A percentile compares a stretch with the other conserved stretches of the same genome.
Evolutionary conservation across 345 rosid genomes (phyloP).

Genomic region (Odontarrhena argentea): DNA sequence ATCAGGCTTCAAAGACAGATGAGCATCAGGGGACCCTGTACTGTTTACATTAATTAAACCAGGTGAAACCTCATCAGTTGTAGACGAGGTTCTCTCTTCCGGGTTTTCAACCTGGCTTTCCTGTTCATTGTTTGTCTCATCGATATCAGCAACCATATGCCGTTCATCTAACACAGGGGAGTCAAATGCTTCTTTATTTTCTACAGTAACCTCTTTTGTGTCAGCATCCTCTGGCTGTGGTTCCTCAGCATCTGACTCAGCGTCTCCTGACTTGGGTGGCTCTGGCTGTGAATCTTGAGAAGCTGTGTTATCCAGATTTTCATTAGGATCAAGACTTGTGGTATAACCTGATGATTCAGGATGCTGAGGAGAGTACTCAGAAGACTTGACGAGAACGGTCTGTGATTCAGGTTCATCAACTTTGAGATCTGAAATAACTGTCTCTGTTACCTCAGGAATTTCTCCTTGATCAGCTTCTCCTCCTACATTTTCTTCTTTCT

Average conservation of each 20-base stretch:
- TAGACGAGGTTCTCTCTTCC: constrained; percentile 41
- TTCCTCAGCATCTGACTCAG: constrained; percentile 48
- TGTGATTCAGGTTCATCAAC: constrained; percentile 52
- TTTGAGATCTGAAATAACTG: constrained; percentile 37
- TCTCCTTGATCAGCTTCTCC: constrained; percentile 44
- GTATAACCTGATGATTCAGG: constrained; percentile 41
- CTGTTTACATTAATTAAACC: constrained; percentile 41
- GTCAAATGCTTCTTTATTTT: constrained; percentile 40
- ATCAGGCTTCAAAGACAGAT: constrained; percentile 34
- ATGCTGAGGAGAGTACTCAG: constrained; percentile 44
- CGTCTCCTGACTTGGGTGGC: constrained; percentile 47
- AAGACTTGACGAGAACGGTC: constrained; percentile 41
- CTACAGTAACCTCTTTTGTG: constrained; percentile 38
- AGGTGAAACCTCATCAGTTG: constrained; percentile 47
- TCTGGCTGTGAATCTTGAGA: constrained; percentile 45
- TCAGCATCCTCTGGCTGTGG: constrained; percentile 45
- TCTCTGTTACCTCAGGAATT: constrained; percentile 44
- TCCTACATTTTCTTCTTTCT: constrained; percentile 34
- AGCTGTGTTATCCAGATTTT: constrained; percentile 37
- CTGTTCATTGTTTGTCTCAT: constrained; percentile 45
- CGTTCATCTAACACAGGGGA: constrained; percentile 42
- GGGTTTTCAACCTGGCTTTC: constrained; percentile 44
- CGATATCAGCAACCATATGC: constrained; percentile 40
- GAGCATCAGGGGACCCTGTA: constrained; percentile 46
- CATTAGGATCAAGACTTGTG: constrained; percentile 46